Conservation (phyloP, 345 rosid genomes). For the Gossypium herbaceum region DNA sequence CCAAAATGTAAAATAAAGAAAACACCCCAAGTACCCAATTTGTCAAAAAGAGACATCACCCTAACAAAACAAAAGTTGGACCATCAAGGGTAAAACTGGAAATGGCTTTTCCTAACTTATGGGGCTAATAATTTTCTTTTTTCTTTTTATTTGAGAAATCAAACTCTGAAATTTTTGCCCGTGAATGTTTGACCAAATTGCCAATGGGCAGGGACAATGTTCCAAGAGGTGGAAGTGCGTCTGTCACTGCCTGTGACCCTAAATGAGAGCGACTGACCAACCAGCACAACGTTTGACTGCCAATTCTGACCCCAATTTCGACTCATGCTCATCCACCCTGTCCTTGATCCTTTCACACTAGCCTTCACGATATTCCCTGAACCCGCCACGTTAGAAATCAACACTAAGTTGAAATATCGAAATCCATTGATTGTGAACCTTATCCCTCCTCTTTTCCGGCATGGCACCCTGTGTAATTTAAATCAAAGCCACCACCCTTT, state of each 20-base stretch:
- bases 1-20: not conserved
- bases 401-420: conserved; percentile 62
- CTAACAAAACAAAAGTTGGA: not conserved
- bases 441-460: conserved; percentile 58
- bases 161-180: conserved; percentile 65
- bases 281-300: conserved; percentile 53
- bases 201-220: conserved; percentile 59
- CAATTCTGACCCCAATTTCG: conserved; percentile 74
- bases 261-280: conserved; percentile 59
- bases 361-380: conserved; percentile 44
- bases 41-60: not conserved
- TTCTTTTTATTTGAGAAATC: not conserved
- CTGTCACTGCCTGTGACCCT: conserved; percentile 61
- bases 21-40: not conserved
- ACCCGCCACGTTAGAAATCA: conserved; percentile 58
- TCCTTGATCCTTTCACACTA: conserved; percentile 51
- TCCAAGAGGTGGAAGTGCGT: conserved; percentile 63
- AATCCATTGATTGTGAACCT: conserved; percentile 61
- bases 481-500: not conserved
- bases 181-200: conserved; percentile 70
- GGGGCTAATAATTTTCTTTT: not conserved
- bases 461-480: conserved; percentile 43
- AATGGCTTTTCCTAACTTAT: not conserved
- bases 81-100: conserved; percentile 14
- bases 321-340: conserved; percentile 55